phyloP scores from a whole-genome alignment of 495 filamentous ascomycete genomes.

The Staphylotrichum tortipilum region DNA sequence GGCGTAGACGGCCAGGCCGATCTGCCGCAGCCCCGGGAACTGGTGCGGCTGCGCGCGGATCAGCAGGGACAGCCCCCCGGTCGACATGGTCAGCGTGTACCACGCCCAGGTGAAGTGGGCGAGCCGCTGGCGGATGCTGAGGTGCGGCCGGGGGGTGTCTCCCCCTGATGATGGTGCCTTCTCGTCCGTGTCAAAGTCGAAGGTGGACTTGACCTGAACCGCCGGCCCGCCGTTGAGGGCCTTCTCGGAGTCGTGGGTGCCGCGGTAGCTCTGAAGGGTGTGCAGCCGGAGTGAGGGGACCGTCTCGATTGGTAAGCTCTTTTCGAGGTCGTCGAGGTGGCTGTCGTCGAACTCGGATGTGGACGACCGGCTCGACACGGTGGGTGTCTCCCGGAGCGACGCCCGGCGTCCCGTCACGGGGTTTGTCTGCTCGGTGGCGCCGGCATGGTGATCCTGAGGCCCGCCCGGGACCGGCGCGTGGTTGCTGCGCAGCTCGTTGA shows the following conservation, averaged over 20 bases:
- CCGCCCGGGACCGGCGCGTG: neutral
- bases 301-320: conserved; percentile 6
- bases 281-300: conserved; percentile 3
- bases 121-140: conserved; percentile 33
- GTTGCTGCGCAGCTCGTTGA: neutral
- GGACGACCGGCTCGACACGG: neutral
- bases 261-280: neutral
- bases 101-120: conserved; percentile 67
- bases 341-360: neutral
- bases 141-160: conserved; percentile 5
- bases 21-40: conserved; percentile 50
- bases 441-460: neutral
- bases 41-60: conserved; percentile 49
- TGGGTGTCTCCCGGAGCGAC: neutral
- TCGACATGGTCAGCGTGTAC: conserved; percentile 63
- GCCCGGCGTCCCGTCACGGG: neutral
- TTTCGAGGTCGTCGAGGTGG: conserved; percentile 7
- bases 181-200: neutral
- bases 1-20: conserved; percentile 54
- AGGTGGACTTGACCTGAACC: neutral
- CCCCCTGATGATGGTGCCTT: neutral
- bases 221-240: neutral
- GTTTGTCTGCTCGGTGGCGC: neutral
- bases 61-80: conserved; percentile 56
- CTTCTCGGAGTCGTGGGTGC: neutral